Percentiles rank a stretch among this genome's conserved stretches.
phyloP scores from a whole-genome alignment of 148 eudicot species.

The Cornus suecica region DNA sequence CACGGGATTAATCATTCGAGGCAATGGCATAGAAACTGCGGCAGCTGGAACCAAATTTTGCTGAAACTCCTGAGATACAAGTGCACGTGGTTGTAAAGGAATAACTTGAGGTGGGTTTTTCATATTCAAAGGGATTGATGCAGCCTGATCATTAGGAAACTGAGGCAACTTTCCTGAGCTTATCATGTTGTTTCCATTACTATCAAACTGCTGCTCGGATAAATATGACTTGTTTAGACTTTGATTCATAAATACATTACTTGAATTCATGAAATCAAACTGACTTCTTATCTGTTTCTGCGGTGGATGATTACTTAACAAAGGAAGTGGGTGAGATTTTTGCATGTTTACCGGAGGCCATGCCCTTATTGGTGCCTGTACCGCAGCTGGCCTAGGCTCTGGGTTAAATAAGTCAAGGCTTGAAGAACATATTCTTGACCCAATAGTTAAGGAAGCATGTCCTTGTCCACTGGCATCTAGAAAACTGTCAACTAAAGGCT shows the following conservation, averaged over 20 bases:
- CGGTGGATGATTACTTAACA: constrained; percentile 31
- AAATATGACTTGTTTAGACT: constrained; percentile 26
- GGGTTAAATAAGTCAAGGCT: constrained; percentile 31
- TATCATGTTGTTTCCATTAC: constrained; percentile 24
- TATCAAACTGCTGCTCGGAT: constrained; percentile 32
- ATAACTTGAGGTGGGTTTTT: constrained; percentile 31
- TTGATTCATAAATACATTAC: constrained; percentile 34
- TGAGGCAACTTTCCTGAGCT: constrained; percentile 29
- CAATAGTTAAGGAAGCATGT: constrained; percentile 20
- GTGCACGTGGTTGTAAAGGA: constrained; percentile 40
- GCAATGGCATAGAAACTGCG: constrained; percentile 24
- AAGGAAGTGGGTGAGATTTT: constrained; percentile 26
- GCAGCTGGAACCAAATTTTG: constrained; percentile 37
- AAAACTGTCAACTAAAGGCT: constrained; percentile 33
- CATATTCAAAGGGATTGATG: constrained; percentile 32
- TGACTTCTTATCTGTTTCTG: constrained; percentile 39
- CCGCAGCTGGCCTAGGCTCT: constrained; percentile 27
- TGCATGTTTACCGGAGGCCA: constrained; percentile 40
- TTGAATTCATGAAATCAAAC: constrained; percentile 34
- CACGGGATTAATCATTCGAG: constrained; percentile 25
- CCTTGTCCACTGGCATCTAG: constrained; percentile 23
- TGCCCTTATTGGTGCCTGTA: constrained; percentile 31
- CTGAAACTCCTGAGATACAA: constrained; percentile 30
- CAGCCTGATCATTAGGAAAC: constrained; percentile 32
- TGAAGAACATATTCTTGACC: constrained; percentile 25